A percentile compares a stretch with the other conserved stretches of the same genome.
phyloP scores from a whole-genome alignment of 331 rosid species.

The Prunus yedoensis region DNA sequence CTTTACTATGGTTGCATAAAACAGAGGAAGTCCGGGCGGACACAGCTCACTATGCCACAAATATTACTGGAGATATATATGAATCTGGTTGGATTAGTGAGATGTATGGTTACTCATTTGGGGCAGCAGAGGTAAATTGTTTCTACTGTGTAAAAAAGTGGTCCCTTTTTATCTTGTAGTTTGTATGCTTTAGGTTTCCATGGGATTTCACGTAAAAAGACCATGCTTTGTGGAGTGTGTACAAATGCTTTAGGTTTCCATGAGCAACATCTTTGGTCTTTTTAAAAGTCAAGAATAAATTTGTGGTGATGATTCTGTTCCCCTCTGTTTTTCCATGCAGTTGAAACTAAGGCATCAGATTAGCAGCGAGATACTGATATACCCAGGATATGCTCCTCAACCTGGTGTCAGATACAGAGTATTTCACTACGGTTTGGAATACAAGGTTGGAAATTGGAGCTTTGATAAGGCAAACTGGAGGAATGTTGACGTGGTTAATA shows the following conservation, averaged over 20 bases:
- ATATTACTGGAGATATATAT: conserved; percentile 66
- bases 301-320: not conserved
- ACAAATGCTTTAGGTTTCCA: not conserved
- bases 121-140: conserved; percentile 88
- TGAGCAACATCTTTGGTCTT: not conserved
- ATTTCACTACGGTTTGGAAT: conserved; percentile 89
- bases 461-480: conserved; percentile 91
- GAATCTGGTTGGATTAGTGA: conserved; percentile 98
- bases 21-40: conserved; percentile 97
- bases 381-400: conserved; percentile 83
- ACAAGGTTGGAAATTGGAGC: conserved; percentile 93
- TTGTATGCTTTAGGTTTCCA: conserved; percentile 10
- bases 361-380: conserved; percentile 60
- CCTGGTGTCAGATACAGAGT: conserved; percentile 74
- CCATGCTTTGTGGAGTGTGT: conserved; percentile 4
- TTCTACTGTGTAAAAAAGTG: not conserved
- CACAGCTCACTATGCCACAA: conserved; percentile 88
- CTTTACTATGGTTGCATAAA: conserved; percentile 92
- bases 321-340: conserved; percentile 46
- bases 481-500: conserved; percentile 59
- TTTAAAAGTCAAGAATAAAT: not conserved
- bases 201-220: not conserved
- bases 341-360: conserved; percentile 66
- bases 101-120: conserved; percentile 99
- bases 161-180: conserved; percentile 12